A percentile compares a stretch with the other conserved stretches of the same genome.
Conservation (phyloP, 495 filamentous ascomycete species). For the Aspergillus wentii region DNA sequence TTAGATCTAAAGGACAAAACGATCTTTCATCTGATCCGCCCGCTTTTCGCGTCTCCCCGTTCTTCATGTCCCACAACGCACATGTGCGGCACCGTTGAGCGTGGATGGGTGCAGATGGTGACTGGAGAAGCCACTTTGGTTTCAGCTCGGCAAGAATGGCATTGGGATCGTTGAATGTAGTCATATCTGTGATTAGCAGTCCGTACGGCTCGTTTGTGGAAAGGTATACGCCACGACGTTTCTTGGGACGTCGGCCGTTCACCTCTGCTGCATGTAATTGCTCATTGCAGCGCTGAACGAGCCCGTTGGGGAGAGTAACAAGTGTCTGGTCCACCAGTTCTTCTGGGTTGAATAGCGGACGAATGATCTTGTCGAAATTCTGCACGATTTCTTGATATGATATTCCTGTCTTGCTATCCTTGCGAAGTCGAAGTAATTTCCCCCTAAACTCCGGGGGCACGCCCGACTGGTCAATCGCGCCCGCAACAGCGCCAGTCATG, state of each 20-base stretch:
- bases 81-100: constrained; percentile 80
- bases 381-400: constrained; percentile 49
- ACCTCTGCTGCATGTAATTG: constrained; percentile 36
- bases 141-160: constrained; percentile 73
- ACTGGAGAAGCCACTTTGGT: constrained; percentile 90
- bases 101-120: constrained; percentile 63
- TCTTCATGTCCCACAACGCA: constrained; percentile 62
- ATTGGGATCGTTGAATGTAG: constrained; percentile 32
- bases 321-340: constrained; percentile 59
- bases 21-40: constrained; percentile 26
- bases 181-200: constrained; percentile 81
- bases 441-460: constrained; percentile 31
- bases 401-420: constrained; percentile 51
- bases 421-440: constrained; percentile 62
- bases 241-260: constrained; percentile 28
- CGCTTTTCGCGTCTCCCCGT: constrained; percentile 18
- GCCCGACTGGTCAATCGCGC: constrained; percentile 4
- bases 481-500: neutral
- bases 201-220: constrained; percentile 55
- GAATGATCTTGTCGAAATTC: constrained; percentile 54
- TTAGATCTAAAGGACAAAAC: constrained; percentile 56
- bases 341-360: constrained; percentile 50
- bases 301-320: constrained; percentile 41
- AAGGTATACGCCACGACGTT: constrained; percentile 54
- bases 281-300: constrained; percentile 48